Conservation (phyloP, 2,329 filamentous ascomycete genomes). For the Penicillium sp. region DNA sequence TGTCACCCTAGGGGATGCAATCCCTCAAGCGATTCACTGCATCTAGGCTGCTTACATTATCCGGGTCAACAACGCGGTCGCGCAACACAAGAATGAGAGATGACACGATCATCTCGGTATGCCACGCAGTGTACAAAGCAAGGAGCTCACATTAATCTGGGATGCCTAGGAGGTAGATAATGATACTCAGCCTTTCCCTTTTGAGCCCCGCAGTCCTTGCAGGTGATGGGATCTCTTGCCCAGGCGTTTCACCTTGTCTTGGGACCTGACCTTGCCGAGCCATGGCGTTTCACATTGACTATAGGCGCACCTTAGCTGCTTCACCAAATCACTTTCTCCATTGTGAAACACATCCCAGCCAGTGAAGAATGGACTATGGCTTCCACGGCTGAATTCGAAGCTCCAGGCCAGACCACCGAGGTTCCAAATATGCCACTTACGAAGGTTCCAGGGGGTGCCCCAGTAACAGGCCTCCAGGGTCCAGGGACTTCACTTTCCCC, state of each 20-base stretch:
- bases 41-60: background rate
- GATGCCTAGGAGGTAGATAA: too few species aligned
- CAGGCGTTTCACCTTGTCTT: background rate
- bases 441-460: background rate
- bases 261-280: background rate
- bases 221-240: background rate
- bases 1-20: too few species aligned
- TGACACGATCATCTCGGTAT: background rate
- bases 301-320: background rate
- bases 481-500: background rate
- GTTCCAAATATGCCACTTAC: background rate
- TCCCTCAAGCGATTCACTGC: too few species aligned
- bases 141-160: background rate
- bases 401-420: background rate
- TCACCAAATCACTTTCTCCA: background rate
- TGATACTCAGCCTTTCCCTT: background rate
- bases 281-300: background rate
- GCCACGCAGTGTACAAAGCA: background rate
- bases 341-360: background rate
- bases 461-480: background rate
- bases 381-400: background rate
- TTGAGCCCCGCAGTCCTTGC: too few species aligned
- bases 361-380: slow-evolving; percentile 14
- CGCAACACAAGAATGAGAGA: slow-evolving; percentile 1
- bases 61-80: background rate